Evolutionary conservation across 2,329 filamentous ascomycete genomes (phyloP), one percentile per base, ranked within the genome.

Genomic region (Paecilomyces dactylethromorphus): DNA sequence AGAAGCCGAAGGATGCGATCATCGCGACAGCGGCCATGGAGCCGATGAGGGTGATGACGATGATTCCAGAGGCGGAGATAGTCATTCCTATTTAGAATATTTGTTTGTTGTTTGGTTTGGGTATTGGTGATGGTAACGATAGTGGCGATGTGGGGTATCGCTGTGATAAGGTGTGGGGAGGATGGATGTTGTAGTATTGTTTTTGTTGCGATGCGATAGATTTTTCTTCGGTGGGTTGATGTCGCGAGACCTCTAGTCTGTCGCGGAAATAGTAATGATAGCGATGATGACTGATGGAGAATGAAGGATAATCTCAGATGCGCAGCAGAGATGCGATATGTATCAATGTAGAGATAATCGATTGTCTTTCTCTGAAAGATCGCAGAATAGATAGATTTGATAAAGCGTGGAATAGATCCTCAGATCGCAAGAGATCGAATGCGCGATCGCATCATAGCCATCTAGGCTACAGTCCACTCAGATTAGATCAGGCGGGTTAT

Each of bases 31-130:
- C 53, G 8, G 59, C 3, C 0, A 26, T 55, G 26, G 60, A 50
- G 24, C 53, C 60, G 49, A 13, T 52, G 18, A 61, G 55, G 55
- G 58, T 58, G 55, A 61, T 61, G 49, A 57, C 58, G 49, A 61
- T 61, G 55, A 61, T 57, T 13, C 52, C 60, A 12, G 60, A 58
- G 12, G 55, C 49, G 13, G 57, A 57, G 26, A 61, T 45, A 33
- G 55, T n/a, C n/a, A n/a, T n/a, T n/a, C n/a, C n/a, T n/a, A n/a
- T n/a, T n/a, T n/a, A 12, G 51, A 18, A 21, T 58, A 59, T 61
- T 31, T 33, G 18, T 15, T 3, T 21, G 39, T 39, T 3, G 6
- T 2, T 39, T 39, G 39, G 39, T 45, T 18, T 6, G 39, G 10
- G 39, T 1, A n/a, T n/a, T n/a, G 39, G n/a, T n/a, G 18, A 18